Evolutionary conservation across 1,139 yeast species (phyloP).

Genomic region (Hanseniaspora uvarum): DNA sequence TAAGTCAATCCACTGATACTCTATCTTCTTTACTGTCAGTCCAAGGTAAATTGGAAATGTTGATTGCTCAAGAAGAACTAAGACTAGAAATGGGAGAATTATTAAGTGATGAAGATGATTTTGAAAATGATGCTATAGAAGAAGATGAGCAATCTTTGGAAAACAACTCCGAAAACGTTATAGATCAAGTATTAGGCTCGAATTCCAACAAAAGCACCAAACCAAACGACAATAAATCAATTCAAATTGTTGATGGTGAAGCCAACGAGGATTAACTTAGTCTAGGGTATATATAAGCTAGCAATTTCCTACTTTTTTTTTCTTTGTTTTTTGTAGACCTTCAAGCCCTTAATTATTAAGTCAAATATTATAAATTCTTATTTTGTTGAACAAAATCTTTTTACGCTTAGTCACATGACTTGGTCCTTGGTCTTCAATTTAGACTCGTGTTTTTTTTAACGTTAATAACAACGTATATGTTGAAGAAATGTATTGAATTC

Average conservation of each 20-base stretch:
- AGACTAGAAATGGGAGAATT: slow-evolving; percentile 43
- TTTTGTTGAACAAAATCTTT: no score
- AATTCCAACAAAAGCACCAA: not conserved
- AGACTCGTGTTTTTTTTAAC: no score
- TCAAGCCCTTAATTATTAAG: no score
- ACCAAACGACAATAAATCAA: not conserved
- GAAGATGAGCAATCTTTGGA: slow-evolving; percentile 8
- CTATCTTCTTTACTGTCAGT: slow-evolving; percentile 67
- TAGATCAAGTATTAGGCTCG: slow-evolving; percentile 7
- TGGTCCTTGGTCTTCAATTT: no score
- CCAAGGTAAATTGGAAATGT: slow-evolving; percentile 73
- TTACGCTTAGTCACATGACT: no score
- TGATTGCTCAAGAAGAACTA: slow-evolving; percentile 61
- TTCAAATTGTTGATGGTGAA: slow-evolving; percentile 18
- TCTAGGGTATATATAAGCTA: not conserved
- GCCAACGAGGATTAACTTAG: slow-evolving; percentile 10
- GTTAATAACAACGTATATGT: no score
- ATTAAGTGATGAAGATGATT: slow-evolving; percentile 19
- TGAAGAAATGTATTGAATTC: no score
- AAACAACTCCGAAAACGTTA: slow-evolving; percentile 1
- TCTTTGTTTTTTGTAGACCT: slow-evolving; percentile 6
- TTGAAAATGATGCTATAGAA: not conserved
- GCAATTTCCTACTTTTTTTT: not conserved
- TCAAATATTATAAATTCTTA: no score
- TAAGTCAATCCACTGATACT: slow-evolving; percentile 26